Percentiles rank a stretch among this genome's conserved stretches.
Evolutionary conservation across 1,284 basidiomycete genomes (phyloP).

Genomic region (Coniferiporia sulphurascens): DNA sequence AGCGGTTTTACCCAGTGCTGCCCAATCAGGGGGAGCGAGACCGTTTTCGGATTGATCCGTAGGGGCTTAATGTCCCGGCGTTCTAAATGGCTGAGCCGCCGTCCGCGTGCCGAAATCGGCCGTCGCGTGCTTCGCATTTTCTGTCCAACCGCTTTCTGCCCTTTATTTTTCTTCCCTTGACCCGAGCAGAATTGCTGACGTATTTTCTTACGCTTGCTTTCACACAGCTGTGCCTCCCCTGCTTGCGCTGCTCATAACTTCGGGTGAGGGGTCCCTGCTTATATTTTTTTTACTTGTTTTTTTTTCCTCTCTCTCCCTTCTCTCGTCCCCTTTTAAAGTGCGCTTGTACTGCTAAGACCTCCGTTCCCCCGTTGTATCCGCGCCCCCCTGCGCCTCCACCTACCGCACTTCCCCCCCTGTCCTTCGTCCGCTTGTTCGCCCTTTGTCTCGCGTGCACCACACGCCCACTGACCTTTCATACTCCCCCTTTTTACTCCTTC

Average conservation of each 20-base stretch:
- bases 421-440: constrained; percentile 11
- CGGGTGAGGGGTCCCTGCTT: constrained; percentile 15
- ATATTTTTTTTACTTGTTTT: constrained; percentile 8
- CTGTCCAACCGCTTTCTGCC: too few species aligned
- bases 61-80: too few species aligned
- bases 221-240: constrained; percentile 14
- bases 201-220: constrained; percentile 5
- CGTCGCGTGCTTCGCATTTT: too few species aligned
- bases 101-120: too few species aligned
- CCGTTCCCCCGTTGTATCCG: constrained; percentile 19
- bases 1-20: too few species aligned
- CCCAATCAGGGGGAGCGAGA: too few species aligned
- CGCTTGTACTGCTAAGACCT: not conserved
- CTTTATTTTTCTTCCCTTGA: too few species aligned
- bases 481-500: constrained; percentile 22
- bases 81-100: too few species aligned
- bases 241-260: constrained; percentile 22
- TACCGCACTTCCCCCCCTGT: not conserved
- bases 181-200: constrained; percentile 6
- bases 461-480: constrained; percentile 28
- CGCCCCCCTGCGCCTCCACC: constrained; percentile 15
- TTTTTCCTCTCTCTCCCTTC: constrained; percentile 10
- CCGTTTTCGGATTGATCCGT: too few species aligned
- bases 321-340: constrained; percentile 17
- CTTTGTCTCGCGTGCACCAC: constrained; percentile 5